A percentile compares a stretch with the other conserved stretches of the same genome.
These are phyloP conservation scores for Microcyclospora tardicrescens DNA, from an alignment of 2,329 filamentous ascomycete species.

Conservation along the genomic window DNA sequence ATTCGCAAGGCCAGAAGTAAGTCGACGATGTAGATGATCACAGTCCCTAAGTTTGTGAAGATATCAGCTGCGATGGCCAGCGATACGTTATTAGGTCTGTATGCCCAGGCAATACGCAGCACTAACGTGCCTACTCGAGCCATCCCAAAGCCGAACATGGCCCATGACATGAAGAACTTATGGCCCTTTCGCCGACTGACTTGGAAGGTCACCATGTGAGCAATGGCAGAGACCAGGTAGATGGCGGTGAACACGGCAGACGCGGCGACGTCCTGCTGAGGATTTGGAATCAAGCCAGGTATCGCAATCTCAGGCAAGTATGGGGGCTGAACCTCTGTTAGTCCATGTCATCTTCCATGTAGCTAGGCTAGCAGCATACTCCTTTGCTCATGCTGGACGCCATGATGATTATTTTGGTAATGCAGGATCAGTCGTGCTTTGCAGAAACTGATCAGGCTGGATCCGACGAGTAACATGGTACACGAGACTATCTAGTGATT, in stretches of 20 bases:
- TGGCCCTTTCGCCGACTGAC: slow-evolving; percentile 26
- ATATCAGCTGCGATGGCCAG: slow-evolving; percentile 20
- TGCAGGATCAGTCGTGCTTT: not conserved
- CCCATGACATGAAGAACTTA: slow-evolving; percentile 28
- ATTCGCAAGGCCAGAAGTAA: slow-evolving; percentile 19
- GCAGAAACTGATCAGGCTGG: no score
- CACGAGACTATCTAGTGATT: no score
- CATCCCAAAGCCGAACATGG: slow-evolving; percentile 33
- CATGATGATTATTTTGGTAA: not conserved
- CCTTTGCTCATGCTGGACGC: not conserved
- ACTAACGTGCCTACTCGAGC: slow-evolving; percentile 28
- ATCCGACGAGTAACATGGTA: no score
- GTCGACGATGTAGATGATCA: slow-evolving; percentile 21
- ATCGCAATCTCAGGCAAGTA: slow-evolving; percentile 16
- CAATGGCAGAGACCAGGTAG: slow-evolving; percentile 26
- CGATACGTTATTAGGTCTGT: slow-evolving; percentile 16
- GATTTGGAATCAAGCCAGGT: slow-evolving; percentile 26
- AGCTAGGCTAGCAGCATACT: not conserved
- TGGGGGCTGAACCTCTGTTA: slow-evolving; percentile 12
- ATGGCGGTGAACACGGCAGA: slow-evolving; percentile 29
- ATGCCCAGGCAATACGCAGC: slow-evolving; percentile 22
- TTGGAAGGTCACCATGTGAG: slow-evolving; percentile 31
- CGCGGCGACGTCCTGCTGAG: slow-evolving; percentile 28
- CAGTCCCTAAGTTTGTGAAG: slow-evolving; percentile 19
- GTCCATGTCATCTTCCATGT: not conserved